These are phyloP conservation scores for Nemania sp. DNA, from an alignment of 2,329 filamentous ascomycete species.

Conservation along the genomic window DNA sequence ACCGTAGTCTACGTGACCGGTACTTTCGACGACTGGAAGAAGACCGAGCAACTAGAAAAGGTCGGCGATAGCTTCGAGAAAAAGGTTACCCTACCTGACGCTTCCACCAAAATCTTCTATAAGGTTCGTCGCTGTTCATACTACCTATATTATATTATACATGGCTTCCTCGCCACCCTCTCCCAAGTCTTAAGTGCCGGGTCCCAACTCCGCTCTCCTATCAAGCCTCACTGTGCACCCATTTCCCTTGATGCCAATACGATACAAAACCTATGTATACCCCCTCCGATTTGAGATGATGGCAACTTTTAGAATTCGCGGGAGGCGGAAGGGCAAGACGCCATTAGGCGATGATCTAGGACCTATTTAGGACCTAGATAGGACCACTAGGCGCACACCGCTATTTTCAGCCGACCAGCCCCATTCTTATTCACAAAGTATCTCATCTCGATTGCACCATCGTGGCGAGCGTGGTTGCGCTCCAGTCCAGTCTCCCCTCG, in stretches of 20 bases:
- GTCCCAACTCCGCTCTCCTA: too few species aligned
- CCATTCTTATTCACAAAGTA: slow-evolving; percentile 1
- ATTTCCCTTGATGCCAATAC: slow-evolving; percentile 1
- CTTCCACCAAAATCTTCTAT: slow-evolving; percentile 84
- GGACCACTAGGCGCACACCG: slow-evolving; percentile 14
- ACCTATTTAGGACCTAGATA: slow-evolving; percentile 3
- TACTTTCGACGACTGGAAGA: slow-evolving; percentile 94
- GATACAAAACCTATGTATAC: too few species aligned
- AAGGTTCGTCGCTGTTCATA: slow-evolving; percentile 78
- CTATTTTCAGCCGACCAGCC: slow-evolving; percentile 12
- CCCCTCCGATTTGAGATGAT: not conserved
- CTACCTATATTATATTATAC: too few species aligned
- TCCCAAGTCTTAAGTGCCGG: not conserved
- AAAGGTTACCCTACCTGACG: slow-evolving; percentile 77
- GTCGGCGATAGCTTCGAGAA: slow-evolving; percentile 81
- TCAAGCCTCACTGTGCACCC: slow-evolving; percentile 24
- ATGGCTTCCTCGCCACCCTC: slow-evolving; percentile 28
- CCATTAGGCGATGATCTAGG: slow-evolving; percentile 9
- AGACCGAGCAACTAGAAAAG: slow-evolving; percentile 85
- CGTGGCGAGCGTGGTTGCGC: not conserved
- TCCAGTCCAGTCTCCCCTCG: not conserved
- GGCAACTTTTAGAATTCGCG: not conserved
- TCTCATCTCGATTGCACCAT: slow-evolving; percentile 12
- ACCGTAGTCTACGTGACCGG: slow-evolving; percentile 94
- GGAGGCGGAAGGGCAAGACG: slow-evolving; percentile 4